Evolutionary conservation across 331 rosid species (phyloP), one percentile per base, ranked within the genome.

Genomic region (Quercus tomentella): DNA sequence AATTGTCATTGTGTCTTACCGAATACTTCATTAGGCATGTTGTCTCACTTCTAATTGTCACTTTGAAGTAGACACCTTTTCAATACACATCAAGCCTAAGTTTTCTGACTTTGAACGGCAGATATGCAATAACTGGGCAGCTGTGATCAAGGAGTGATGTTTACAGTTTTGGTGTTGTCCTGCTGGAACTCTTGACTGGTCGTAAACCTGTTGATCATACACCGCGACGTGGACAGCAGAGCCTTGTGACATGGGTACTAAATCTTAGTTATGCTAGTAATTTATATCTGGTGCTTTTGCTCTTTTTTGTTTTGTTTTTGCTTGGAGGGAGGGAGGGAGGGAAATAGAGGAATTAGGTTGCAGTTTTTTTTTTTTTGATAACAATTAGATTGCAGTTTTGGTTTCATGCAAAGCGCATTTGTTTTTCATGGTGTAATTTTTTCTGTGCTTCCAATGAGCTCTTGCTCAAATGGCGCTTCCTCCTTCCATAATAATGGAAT

Each of bases 201-300:
- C 88, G 92, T 25, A 92, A 90, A 66, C 96, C 96, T 4, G 96
- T 92, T 23, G 97, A 90, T 82, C 91, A 89, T 56, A 92, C 93
- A 17, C 87, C 88, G 43, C 96, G 93, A 1, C 87, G 96, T 56
- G 96, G 96, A 68, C 93, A 92, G 81, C 97, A 90, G 85, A 90
- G 97, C 90, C 97, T 92, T 69, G 97, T 92, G 75, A 90, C 96
- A 7, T 92, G 97, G 94, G 97, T 90, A 89, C 63, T 79, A 66
- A 51, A 73, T 71, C 35, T 37, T 37, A 37, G 11, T 37, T 37
- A 7, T 37, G 3, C 45, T 37, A 7, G 45, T 37, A 37, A 37
- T 2, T 35, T 37, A 7, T 75, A 41, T 3, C 26, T 15, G 41
- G 11, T 52, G 10, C 65, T 77, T 20, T 31, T 45, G 17, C 16